These are phyloP conservation scores for Nicotiana tabacum DNA, from an alignment of 257 asterid genomes.

Conservation along the genomic window DNA sequence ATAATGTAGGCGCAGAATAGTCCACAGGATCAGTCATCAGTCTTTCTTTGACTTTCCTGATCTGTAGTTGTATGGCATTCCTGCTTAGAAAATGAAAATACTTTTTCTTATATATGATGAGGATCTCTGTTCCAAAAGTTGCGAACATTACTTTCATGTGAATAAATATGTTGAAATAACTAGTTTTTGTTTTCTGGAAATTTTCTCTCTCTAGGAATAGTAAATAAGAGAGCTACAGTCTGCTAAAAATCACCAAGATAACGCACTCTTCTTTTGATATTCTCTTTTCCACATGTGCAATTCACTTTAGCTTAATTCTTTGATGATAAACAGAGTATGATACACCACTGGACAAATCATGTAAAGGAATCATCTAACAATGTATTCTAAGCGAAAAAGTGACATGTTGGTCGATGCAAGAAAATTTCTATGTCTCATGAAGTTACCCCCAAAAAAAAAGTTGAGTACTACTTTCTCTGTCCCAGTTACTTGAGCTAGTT, in stretches of 20 bases:
- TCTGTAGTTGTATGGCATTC: neutral
- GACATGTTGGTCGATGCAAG: neutral
- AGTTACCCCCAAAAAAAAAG: neutral
- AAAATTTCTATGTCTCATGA: neutral
- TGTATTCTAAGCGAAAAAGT: neutral
- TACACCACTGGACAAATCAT: neutral
- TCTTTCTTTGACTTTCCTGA: neutral
- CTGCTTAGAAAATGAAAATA: neutral
- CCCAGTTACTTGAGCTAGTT: neutral
- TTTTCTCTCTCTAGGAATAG: neutral
- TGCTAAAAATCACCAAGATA: neutral
- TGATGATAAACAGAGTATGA: neutral
- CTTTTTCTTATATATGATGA: neutral
- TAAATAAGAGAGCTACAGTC: neutral
- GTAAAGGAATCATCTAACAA: neutral
- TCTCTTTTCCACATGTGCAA: neutral
- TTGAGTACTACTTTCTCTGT: neutral
- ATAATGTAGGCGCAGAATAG: neutral
- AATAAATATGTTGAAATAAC: neutral
- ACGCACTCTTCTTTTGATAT: neutral
- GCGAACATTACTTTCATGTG: neutral
- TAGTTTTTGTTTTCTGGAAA: neutral
- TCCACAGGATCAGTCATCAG: neutral
- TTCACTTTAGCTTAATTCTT: neutral
- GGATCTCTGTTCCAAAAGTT: neutral